These are phyloP conservation scores for Colletotrichum spaethianum DNA, from an alignment of 2,329 filamentous ascomycete species.

Conservation along the genomic window DNA sequence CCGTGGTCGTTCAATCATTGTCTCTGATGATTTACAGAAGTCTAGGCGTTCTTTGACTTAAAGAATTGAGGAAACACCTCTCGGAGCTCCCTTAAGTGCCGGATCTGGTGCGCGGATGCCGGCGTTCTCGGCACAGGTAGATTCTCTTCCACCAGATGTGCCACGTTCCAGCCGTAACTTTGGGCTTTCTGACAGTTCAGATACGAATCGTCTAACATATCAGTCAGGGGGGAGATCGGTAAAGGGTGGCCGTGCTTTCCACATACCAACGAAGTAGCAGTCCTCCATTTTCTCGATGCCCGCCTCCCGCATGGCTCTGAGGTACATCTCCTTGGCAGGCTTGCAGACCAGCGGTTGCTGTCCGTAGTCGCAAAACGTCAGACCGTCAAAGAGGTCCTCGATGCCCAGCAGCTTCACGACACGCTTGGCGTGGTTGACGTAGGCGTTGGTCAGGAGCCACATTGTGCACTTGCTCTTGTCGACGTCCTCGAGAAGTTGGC, in stretches of 20 bases:
- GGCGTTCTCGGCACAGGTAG: conserved; percentile 73
- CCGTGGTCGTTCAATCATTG: background rate
- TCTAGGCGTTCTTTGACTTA: conserved; percentile 62
- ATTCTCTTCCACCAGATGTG: conserved; percentile 86
- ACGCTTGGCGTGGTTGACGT: conserved; percentile 86
- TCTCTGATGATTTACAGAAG: background rate
- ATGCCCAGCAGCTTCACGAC: conserved; percentile 86
- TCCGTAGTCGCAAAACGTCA: conserved; percentile 94
- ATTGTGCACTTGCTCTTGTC: conserved; percentile 86
- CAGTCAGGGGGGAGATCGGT: conserved; percentile 15
- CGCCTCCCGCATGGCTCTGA: conserved; percentile 90
- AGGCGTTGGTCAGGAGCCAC: conserved; percentile 98
- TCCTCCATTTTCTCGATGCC: conserved; percentile 76
- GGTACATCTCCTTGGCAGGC: conserved; percentile 85
- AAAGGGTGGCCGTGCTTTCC: background rate
- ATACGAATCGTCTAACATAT: conserved; percentile 82
- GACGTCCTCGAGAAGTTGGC: conserved; percentile 83
- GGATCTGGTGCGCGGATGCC: conserved; percentile 82
- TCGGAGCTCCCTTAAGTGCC: conserved; percentile 81
- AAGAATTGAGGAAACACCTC: conserved; percentile 88
- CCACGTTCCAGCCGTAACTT: conserved; percentile 87
- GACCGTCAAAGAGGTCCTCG: conserved; percentile 92
- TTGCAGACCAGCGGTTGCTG: conserved; percentile 85
- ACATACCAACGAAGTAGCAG: conserved; percentile 94
- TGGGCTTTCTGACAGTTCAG: conserved; percentile 85